Conservation (phyloP, 441 rosid species). For the Heliophila coronopifolia region DNA sequence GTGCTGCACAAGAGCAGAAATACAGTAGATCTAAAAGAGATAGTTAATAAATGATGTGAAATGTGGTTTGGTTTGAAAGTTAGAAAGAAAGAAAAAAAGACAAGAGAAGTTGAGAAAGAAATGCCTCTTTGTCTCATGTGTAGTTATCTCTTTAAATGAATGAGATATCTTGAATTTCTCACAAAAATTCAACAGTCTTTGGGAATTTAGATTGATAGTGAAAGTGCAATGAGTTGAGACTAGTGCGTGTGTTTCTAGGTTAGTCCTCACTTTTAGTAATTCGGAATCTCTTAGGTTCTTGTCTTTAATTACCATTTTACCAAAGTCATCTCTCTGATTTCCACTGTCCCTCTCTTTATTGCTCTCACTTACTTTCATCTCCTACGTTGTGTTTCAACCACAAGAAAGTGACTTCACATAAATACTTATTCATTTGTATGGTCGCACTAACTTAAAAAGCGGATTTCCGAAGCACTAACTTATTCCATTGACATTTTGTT, state of each 20-base stretch:
- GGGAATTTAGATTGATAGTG: slow-evolving; percentile 39
- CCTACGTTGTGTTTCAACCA: slow-evolving; percentile 15
- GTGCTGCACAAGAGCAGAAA: slow-evolving; percentile 7
- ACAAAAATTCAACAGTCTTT: slow-evolving; percentile 20
- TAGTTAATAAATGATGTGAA: slow-evolving; percentile 19
- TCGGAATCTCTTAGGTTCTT: slow-evolving; percentile 72
- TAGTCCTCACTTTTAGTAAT: slow-evolving; percentile 51
- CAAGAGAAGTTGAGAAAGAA: slow-evolving; percentile 26
- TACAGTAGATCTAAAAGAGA: slow-evolving; percentile 15
- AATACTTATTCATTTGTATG: too few species aligned
- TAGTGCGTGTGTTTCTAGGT: slow-evolving; percentile 54
- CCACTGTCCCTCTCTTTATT: slow-evolving; percentile 22
- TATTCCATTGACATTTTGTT: too few species aligned
- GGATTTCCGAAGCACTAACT: too few species aligned
- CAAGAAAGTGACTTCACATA: slow-evolving; percentile 1
- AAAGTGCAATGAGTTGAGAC: slow-evolving; percentile 45
- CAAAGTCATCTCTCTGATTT: slow-evolving; percentile 1
- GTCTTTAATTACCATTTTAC: slow-evolving; percentile 29
- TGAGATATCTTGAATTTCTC: slow-evolving; percentile 34
- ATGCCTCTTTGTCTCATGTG: slow-evolving; percentile 63
- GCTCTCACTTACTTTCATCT: slow-evolving; percentile 25
- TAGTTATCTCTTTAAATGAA: slow-evolving; percentile 59
- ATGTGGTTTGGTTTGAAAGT: slow-evolving; percentile 33
- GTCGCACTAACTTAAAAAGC: too few species aligned
- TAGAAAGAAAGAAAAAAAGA: slow-evolving; percentile 31